Conservation (phyloP, 768 basidiomycete genomes). For the Trichaptum fuscoviolaceum region DNA sequence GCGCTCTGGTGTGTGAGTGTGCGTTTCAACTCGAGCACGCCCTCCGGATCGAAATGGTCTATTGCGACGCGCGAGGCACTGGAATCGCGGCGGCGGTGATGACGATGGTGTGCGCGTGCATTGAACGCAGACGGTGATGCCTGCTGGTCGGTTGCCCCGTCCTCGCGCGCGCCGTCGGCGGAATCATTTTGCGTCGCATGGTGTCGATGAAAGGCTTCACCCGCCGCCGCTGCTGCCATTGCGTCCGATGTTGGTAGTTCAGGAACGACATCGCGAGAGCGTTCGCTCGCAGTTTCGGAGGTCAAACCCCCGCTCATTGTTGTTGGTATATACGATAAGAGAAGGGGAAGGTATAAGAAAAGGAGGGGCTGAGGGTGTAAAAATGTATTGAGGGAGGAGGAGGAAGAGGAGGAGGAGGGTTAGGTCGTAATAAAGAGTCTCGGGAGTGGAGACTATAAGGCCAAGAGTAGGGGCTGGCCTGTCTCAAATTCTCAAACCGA, state of each 20-base stretch:
- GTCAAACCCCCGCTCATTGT: background rate
- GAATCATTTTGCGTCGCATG: background rate
- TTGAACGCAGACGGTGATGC: background rate
- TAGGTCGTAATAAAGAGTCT: background rate
- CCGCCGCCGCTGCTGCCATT: background rate
- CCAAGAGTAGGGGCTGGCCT: background rate
- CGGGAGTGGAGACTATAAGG: background rate
- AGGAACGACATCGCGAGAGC: background rate
- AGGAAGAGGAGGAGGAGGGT: background rate
- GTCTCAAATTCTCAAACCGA: background rate
- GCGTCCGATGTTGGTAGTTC: background rate
- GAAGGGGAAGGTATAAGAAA: background rate
- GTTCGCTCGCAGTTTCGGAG: background rate
- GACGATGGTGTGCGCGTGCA: background rate
- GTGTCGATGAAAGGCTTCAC: background rate
- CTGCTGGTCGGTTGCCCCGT: background rate
- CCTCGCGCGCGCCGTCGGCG: background rate
- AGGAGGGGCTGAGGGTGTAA: background rate
- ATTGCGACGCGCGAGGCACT: slow-evolving; percentile 9
- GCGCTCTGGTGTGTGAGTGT: slow-evolving; percentile 2
- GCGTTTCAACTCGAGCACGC: slow-evolving; percentile 7
- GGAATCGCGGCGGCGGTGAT: background rate
- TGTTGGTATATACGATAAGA: background rate
- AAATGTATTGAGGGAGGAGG: background rate
- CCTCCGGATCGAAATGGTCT: slow-evolving; percentile 11